Conservation (phyloP, 176 grass and related monocot species). For the Melocanna baccifera region DNA sequence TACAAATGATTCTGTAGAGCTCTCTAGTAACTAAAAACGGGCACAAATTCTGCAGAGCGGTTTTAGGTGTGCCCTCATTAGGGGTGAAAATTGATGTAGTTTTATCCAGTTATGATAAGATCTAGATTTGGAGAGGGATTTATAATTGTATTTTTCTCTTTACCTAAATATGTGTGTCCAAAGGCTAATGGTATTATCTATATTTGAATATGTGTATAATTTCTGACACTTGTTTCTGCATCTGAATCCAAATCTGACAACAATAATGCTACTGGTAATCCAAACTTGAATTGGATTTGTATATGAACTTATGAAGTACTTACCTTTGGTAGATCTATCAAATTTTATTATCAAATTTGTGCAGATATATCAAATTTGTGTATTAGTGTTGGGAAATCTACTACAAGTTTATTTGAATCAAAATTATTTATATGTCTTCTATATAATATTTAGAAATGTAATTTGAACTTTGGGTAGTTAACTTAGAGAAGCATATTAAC, state of each 20-base stretch:
- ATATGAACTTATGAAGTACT: neutral
- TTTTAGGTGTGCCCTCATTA: neutral
- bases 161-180: neutral
- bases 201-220: neutral
- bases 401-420: neutral
- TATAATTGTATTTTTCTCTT: neutral
- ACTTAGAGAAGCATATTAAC: neutral
- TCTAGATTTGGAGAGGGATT: neutral
- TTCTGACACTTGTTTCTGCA: neutral
- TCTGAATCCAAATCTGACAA: neutral
- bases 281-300: neutral
- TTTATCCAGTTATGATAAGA: neutral
- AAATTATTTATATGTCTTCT: neutral
- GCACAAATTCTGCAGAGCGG: neutral
- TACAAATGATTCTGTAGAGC: neutral
- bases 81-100: neutral
- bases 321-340: neutral
- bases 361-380: neutral
- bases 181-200: neutral
- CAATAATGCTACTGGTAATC: neutral
- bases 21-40: neutral
- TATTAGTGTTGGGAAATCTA: neutral
- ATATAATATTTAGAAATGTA: neutral
- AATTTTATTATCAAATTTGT: too few relatives aligned
- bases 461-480: neutral